Conservation (phyloP, 148 eudicot genomes). For the Polygonum maritimum region DNA sequence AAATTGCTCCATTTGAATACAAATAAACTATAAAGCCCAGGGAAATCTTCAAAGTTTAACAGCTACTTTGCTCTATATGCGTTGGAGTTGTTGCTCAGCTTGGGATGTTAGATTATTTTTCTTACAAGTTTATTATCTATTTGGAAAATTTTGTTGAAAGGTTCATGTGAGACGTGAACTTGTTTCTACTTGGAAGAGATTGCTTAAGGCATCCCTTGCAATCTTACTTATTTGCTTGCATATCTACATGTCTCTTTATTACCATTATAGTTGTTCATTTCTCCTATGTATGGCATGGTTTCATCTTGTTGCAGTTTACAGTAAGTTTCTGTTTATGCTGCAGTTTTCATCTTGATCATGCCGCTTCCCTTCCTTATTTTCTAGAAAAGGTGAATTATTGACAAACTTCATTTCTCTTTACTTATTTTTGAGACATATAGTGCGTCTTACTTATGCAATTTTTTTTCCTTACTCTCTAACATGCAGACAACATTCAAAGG, state of each 20-base stretch:
- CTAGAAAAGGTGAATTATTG: constrained; percentile 69
- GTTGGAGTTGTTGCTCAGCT: background rate
- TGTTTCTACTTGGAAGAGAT: background rate
- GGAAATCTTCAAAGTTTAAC: background rate
- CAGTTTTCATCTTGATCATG: constrained; percentile 99
- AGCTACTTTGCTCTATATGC: background rate
- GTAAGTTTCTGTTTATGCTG: constrained; percentile 12
- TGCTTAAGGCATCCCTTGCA: background rate
- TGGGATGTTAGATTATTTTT: background rate
- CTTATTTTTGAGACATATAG: constrained; percentile 2
- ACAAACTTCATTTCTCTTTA: background rate
- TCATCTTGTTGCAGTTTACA: background rate
- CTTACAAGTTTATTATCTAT: background rate
- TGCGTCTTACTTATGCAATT: background rate
- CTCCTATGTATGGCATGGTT: background rate
- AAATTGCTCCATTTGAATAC: background rate
- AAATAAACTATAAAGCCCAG: background rate
- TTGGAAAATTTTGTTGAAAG: background rate
- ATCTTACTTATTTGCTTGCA: background rate
- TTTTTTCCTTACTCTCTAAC: background rate
- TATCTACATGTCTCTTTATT: background rate
- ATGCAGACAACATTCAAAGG: constrained; percentile 81
- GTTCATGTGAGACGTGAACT: background rate
- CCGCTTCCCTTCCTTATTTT: constrained; percentile 96
- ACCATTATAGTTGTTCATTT: background rate